phyloP scores from a whole-genome alignment of 306 rosid species.

The Fagus sylvatica region DNA sequence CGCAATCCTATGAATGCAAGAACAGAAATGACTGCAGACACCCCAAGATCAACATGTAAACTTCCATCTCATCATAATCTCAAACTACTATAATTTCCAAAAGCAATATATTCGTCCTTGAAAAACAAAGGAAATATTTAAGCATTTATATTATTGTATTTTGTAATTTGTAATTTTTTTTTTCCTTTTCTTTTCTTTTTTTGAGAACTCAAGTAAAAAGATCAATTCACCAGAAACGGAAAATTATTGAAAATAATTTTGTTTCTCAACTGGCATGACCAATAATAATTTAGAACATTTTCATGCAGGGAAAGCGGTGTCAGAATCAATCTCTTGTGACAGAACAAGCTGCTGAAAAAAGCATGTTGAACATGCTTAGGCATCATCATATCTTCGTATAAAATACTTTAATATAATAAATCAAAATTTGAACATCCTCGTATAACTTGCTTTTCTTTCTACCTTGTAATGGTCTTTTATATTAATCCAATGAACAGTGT shows the following conservation, averaged over 20 bases:
- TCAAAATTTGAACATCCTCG: background rate
- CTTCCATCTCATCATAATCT: background rate
- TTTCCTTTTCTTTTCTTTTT: background rate
- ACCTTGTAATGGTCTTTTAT: background rate
- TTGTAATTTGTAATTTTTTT: background rate
- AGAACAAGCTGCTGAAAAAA: background rate
- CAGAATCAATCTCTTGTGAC: background rate
- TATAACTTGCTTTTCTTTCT: background rate
- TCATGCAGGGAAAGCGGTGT: background rate
- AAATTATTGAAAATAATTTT: background rate
- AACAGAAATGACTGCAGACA: background rate
- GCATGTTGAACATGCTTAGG: background rate
- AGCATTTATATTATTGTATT: background rate
- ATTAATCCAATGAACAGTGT: conserved; percentile 3
- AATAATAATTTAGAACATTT: background rate
- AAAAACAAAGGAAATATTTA: background rate
- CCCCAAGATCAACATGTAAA: no score
- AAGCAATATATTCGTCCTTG: background rate
- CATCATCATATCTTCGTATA: background rate
- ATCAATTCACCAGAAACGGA: background rate
- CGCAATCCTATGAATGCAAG: background rate
- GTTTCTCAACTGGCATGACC: background rate
- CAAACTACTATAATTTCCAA: background rate
- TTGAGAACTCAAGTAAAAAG: background rate
- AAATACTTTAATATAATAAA: background rate